Percentiles rank a stretch among this genome's conserved stretches.
Evolutionary conservation across 2,329 filamentous ascomycete genomes (phyloP).

Genomic region (Aureobasidium mangrovei): DNA sequence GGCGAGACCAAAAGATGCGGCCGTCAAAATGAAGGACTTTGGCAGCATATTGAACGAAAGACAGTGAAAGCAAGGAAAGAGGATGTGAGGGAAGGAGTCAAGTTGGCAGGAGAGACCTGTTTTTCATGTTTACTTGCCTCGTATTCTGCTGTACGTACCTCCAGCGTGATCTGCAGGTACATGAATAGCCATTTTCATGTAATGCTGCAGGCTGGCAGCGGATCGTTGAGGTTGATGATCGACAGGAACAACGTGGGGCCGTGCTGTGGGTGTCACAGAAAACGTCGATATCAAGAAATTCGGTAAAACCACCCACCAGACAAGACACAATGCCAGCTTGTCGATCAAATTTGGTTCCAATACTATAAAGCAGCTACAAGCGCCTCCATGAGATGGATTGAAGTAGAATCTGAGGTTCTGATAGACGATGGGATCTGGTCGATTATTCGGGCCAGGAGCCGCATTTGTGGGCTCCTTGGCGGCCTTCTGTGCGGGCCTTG

Average conservation of each 20-base stretch:
- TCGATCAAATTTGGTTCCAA: too few species aligned
- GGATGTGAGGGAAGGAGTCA: neutral
- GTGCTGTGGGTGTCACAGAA: conserved; percentile 8
- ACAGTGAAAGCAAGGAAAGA: neutral
- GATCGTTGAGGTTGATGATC: neutral
- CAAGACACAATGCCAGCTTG: neutral
- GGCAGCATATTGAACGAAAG: neutral
- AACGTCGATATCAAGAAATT: conserved; percentile 3
- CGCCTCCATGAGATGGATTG: too few species aligned
- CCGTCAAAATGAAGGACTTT: conserved; percentile 7
- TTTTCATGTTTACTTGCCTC: conserved; percentile 2
- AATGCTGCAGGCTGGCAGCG: neutral
- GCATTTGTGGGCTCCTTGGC: too few species aligned
- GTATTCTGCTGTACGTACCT: neutral
- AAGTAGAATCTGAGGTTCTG: too few species aligned
- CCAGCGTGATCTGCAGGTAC: neutral
- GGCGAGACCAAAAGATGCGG: neutral
- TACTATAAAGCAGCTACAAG: too few species aligned
- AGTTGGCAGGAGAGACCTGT: neutral
- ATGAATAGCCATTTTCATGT: neutral
- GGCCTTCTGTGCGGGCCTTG: too few species aligned
- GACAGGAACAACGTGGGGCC: neutral
- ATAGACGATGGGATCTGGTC: too few species aligned
- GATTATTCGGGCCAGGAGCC: too few species aligned
- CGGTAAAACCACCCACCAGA: neutral